These are phyloP conservation scores for Xylaria castorea DNA, from an alignment of 495 filamentous ascomycete genomes.

Conservation along the genomic window DNA sequence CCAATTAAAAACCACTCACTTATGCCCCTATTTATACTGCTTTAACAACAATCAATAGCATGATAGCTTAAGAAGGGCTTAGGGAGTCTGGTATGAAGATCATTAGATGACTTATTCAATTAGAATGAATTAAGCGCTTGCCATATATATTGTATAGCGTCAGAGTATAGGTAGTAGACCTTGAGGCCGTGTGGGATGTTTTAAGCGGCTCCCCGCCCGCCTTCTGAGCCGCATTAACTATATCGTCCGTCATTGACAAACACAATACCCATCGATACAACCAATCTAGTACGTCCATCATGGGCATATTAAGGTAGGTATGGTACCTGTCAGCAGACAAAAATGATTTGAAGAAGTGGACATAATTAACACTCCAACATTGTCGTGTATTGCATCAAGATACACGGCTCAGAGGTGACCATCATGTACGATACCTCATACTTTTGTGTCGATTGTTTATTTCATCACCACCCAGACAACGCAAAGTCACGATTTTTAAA, in stretches of 20 bases:
- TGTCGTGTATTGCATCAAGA: background rate
- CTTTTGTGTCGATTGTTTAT: background rate
- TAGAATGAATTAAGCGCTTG: background rate
- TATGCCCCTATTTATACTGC: slow-evolving; percentile 1
- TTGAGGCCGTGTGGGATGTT: background rate
- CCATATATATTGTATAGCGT: background rate
- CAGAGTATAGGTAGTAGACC: background rate
- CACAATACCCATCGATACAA: background rate
- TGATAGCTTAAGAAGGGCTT: background rate
- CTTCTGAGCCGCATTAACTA: slow-evolving; percentile 5
- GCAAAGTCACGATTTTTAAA: background rate
- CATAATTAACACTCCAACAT: background rate
- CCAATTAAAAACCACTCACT: background rate
- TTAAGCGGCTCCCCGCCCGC: background rate
- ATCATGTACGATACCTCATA: background rate
- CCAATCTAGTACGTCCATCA: background rate
- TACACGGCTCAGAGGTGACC: background rate
- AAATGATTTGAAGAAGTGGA: background rate
- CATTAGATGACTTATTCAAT: background rate
- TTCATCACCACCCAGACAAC: background rate
- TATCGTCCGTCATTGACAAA: background rate
- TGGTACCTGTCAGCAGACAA: background rate
- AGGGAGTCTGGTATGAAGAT: background rate
- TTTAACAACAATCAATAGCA: slow-evolving; percentile 1
- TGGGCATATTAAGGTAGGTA: background rate